Evolutionary conservation across 768 basidiomycete genomes (phyloP), one percentile per base, ranked within the genome.

Genomic region (Mycena maculata): DNA sequence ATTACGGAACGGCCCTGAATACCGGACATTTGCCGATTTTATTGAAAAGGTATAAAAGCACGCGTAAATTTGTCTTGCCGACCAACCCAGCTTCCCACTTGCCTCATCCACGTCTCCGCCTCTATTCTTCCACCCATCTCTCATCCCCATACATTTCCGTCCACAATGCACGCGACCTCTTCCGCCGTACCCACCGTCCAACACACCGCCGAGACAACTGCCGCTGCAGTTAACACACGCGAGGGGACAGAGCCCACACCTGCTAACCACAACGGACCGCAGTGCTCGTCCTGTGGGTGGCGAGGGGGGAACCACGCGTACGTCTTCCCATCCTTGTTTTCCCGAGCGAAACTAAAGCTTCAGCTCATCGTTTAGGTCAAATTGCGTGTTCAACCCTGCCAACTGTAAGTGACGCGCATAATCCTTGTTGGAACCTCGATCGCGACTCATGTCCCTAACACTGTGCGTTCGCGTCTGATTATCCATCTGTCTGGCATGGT

Each of bases 241-340:
- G 70, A 74, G 13, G 63, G 67, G 50, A 72, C 74, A 42, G 76
- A 76, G 69, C 68, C 77, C 65, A 60, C 70, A 68, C 59, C 53
- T 38, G 75, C 82, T 60, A 79, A 87, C 80, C 81, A 83, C 72
- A 87, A 84, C 80, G 82, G 87, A 22, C 90, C 91, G 65, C 90
- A 91, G 76, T 92, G 91, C 81, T 91, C 89, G 83, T 89, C 90
- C 76, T 92, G 91, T 68, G 90, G 90, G 71, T 89, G 83, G 83
- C 88, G 91, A 72, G 90, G 90, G 41, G 74, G 80, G 44, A 31
- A 33, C 15, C 65, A 66, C 20, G 65, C 55, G 57, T 59, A 20
- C 47, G 52, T 55, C 48, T 12, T 38, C 31, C 41, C 25, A 8
- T 23, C 39, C 18, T 41, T 20, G 5, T 13, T 36, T 13, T 6